These are phyloP conservation scores for Tetracladium marchalianum DNA, from an alignment of 495 filamentous ascomycete genomes.

Conservation along the genomic window DNA sequence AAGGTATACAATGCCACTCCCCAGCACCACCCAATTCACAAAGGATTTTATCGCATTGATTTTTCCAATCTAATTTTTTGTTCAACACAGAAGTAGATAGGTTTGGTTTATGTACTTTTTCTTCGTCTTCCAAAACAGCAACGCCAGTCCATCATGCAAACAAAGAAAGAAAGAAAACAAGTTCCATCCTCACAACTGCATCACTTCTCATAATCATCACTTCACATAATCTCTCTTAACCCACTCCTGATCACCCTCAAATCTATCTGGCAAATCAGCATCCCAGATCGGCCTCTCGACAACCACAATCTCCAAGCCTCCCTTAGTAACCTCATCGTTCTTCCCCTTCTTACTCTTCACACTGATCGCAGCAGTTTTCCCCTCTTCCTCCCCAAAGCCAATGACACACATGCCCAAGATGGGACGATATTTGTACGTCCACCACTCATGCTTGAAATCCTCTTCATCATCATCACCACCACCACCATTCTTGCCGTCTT, in stretches of 20 bases:
- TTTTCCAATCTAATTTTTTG: too few species aligned
- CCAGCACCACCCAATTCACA: too few species aligned
- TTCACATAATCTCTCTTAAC: conserved; percentile 9
- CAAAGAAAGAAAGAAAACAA: too few species aligned
- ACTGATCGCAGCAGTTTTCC: conserved; percentile 14
- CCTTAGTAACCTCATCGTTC: conserved; percentile 10
- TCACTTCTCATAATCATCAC: background rate
- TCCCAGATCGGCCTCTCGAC: conserved; percentile 84
- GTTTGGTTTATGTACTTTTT: too few species aligned
- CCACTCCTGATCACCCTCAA: conserved; percentile 57
- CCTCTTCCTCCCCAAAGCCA: conserved; percentile 20
- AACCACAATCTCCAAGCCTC: conserved; percentile 64
- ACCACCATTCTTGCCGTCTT: conserved; percentile 5
- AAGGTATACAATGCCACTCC: too few species aligned
- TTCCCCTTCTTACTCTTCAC: conserved; percentile 18
- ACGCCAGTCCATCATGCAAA: too few species aligned
- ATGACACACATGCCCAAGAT: conserved; percentile 83
- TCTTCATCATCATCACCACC: conserved; percentile 35
- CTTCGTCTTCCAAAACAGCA: too few species aligned
- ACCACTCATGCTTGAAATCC: conserved; percentile 40
- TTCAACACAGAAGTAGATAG: too few species aligned
- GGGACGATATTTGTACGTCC: conserved; percentile 81
- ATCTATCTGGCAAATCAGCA: conserved; percentile 67
- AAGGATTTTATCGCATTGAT: too few species aligned
- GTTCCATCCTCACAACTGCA: background rate